Conservation (phyloP, 345 rosid genomes). For the Brassica napus region DNA sequence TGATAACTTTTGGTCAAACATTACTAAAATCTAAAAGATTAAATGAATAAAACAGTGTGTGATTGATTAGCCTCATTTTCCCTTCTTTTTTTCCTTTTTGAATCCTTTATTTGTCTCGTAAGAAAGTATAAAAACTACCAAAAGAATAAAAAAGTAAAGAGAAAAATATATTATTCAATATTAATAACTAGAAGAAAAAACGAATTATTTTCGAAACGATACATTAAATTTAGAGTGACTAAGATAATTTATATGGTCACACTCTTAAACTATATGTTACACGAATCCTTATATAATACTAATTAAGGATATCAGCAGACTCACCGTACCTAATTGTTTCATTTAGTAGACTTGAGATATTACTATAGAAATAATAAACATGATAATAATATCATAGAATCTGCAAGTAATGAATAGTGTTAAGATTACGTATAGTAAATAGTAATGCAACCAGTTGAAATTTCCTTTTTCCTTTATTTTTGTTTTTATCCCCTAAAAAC, state of each 20-base stretch:
- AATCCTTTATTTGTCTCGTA: background rate
- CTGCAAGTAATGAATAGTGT: constrained; percentile 4
- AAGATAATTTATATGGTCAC: background rate
- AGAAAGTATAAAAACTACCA: background rate
- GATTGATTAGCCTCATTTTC: constrained; percentile 6
- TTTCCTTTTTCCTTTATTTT: constrained; percentile 10
- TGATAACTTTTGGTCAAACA: constrained; percentile 39
- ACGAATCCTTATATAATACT: background rate
- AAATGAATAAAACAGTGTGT: constrained; percentile 14
- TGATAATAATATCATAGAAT: background rate
- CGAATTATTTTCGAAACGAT: background rate
- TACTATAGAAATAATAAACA: background rate
- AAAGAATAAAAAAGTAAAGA: constrained; percentile 10
- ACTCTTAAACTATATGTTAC: background rate
- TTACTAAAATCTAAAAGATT: background rate
- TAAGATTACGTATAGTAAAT: constrained; percentile 22
- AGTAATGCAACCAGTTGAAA: constrained; percentile 29
- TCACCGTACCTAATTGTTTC: background rate
- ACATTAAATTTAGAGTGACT: background rate
- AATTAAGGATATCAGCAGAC: background rate
- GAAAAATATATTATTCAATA: background rate
- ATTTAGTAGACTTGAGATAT: background rate
- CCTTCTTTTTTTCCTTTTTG: constrained; percentile 5
- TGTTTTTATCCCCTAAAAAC: constrained; percentile 5
- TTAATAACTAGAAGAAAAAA: background rate